These are phyloP conservation scores for Malus hybrid DNA, from an alignment of 331 rosid species.

Conservation along the genomic window DNA sequence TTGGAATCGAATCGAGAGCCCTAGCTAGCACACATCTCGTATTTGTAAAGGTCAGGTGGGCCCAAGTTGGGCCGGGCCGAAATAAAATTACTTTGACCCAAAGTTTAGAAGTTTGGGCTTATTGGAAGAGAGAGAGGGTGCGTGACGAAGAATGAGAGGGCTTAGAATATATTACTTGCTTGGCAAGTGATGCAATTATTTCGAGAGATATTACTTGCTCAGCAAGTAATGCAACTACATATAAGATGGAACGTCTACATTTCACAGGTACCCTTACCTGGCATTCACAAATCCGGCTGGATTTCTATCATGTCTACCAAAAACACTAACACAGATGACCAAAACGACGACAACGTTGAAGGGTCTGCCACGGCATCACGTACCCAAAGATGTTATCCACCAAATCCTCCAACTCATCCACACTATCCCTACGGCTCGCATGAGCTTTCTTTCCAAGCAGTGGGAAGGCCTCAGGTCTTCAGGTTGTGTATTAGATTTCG, in stretches of 20 bases:
- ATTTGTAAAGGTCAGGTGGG: conserved; percentile 1
- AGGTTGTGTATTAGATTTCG: background rate
- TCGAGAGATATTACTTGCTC: too few relatives aligned
- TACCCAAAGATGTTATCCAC: background rate
- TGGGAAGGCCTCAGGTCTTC: background rate
- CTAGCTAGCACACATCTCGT: background rate
- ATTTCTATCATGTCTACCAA: background rate
- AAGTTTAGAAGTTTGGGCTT: background rate
- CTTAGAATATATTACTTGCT: too few relatives aligned
- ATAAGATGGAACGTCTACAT: too few relatives aligned
- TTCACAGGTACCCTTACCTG: too few relatives aligned
- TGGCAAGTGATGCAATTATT: too few relatives aligned
- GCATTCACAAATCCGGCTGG: too few relatives aligned
- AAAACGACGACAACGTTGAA: background rate
- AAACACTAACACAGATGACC: background rate
- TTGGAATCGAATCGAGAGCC: background rate
- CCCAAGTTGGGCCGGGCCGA: background rate
- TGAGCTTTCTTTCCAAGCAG: background rate
- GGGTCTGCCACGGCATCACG: too few relatives aligned
- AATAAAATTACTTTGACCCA: background rate
- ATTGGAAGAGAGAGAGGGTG: too few relatives aligned
- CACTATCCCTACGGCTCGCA: background rate
- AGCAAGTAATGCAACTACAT: too few relatives aligned
- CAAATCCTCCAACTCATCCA: conserved; percentile 1
- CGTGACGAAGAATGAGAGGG: too few relatives aligned